These are phyloP conservation scores for Venturia pyrina DNA, from an alignment of 2,329 filamentous ascomycete species.

Conservation along the genomic window DNA sequence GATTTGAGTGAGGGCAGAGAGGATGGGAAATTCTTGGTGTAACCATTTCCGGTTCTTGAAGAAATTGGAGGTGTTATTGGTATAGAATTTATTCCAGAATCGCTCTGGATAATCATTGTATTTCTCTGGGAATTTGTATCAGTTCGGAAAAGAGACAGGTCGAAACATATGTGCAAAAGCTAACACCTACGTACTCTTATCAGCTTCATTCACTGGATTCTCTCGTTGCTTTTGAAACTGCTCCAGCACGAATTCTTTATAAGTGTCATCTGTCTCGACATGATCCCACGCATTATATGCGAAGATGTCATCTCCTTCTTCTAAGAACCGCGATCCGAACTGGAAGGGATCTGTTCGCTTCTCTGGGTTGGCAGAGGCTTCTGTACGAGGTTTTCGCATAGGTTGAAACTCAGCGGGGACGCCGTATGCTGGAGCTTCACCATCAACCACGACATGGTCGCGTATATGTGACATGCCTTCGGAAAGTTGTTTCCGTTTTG, in stretches of 20 bases:
- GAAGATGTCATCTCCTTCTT: slow-evolving; percentile 80
- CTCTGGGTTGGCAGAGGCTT: slow-evolving; percentile 54
- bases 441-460: slow-evolving; percentile 33
- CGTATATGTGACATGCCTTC: slow-evolving; percentile 45
- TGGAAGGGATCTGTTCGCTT: slow-evolving; percentile 91
- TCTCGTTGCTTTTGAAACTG: slow-evolving; percentile 80
- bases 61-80: slow-evolving; percentile 94
- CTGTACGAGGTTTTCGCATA: slow-evolving; percentile 28
- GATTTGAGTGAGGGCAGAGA: slow-evolving; percentile 63
- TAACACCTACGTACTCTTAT: slow-evolving; percentile 47
- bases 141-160: slow-evolving; percentile 29
- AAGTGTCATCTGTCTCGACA: slow-evolving; percentile 82
- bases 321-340: slow-evolving; percentile 81
- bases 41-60: slow-evolving; percentile 99
- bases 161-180: neutral
- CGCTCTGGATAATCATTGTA: slow-evolving; percentile 87
- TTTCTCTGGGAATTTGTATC: slow-evolving; percentile 63
- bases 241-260: slow-evolving; percentile 73
- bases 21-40: slow-evolving; percentile 84
- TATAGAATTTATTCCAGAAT: slow-evolving; percentile 98
- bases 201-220: slow-evolving; percentile 83
- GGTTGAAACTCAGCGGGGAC: slow-evolving; percentile 36
- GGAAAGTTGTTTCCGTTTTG: slow-evolving; percentile 34
- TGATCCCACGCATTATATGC: slow-evolving; percentile 99
- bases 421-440: slow-evolving; percentile 28